Conservation (phyloP, 192 early-diverging fungal species). For the Lobosporangium transversale region DNA sequence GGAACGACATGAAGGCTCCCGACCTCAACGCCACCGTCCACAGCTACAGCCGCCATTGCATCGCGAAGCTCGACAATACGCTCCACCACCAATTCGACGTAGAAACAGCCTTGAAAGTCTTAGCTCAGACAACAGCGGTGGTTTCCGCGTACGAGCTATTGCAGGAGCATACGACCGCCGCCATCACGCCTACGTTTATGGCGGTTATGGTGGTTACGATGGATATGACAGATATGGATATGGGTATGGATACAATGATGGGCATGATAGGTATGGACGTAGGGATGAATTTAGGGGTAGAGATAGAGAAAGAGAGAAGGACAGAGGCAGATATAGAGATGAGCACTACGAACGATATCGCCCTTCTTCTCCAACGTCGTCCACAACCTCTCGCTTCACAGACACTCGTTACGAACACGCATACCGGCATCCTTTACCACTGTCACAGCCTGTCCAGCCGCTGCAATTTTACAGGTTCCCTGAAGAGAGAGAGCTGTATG, state of each 20-base stretch:
- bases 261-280: neutral
- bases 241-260: no score
- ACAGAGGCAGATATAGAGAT: conserved; percentile 3
- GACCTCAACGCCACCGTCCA: neutral
- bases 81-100: no score
- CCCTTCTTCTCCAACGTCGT: no score
- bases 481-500: conserved; percentile 29
- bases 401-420: conserved; percentile 14
- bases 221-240: neutral
- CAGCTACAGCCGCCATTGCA: conserved; percentile 9
- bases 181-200: neutral
- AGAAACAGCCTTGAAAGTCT: conserved; percentile 46
- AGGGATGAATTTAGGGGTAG: neutral
- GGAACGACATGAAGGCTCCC: neutral
- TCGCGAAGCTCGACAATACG: neutral
- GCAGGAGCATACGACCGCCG: conserved; percentile 4
- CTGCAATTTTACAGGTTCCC: conserved; percentile 34
- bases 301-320: neutral
- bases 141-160: conserved; percentile 11
- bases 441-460: conserved; percentile 17
- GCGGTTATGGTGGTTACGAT: neutral
- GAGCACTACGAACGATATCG: no score
- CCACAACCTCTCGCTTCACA: neutral
- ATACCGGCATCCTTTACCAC: conserved; percentile 22
- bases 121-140: conserved; percentile 22